Evolutionary conservation across 805 yeast species (phyloP), one percentile per base, ranked within the genome.

Genomic region (Teunomyces funiuensis): DNA sequence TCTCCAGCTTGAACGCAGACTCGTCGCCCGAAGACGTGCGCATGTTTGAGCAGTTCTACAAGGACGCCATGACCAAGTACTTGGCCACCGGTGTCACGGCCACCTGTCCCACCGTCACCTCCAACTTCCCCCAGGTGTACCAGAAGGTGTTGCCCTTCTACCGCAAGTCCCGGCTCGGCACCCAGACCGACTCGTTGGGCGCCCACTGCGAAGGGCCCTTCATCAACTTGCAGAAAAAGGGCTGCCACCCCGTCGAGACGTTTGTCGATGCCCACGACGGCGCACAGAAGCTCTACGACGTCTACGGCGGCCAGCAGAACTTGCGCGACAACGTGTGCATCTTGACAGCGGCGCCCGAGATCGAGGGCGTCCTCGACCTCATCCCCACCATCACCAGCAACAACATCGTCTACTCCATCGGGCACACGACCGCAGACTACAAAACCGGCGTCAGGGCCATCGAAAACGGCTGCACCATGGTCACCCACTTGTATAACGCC

Each of bases 201-300:
- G 79, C 79, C n/a, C 83, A 79, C 52, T 58, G 74, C 28, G 83
- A 79, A 49, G 83, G 83, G 5, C 83, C 83, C 6, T 77, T 78
- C 52, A 69, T 79, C 44, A 74, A 72, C 41, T 57, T 63, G 28
- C 52, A 59, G 33, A 75, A 75, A 51, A 73, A 70, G 49, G 80
- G 80, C 3, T 75, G 80, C 46, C 80, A 75, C 48, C 77, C 76
- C 2, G 61, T 60, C 10, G 73, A 66, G 43, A 67, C 74, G n/a
- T 62, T 74, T 46, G 68, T 60, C 23, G 63, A 58, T 39, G 75
- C 74, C 15, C 47, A 47, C 28, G 60, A 55, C 10, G 68, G 71
- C 25, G 41, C 47, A 9, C 28, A 51, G 5, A 51, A 58, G 42
- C 51, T 74, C 26, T 53, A 51, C 30, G 48, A 59, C 18, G 60